Evolutionary conservation across 1,284 basidiomycete genomes (phyloP).

Genomic region (Tylopilus orsonianus): DNA sequence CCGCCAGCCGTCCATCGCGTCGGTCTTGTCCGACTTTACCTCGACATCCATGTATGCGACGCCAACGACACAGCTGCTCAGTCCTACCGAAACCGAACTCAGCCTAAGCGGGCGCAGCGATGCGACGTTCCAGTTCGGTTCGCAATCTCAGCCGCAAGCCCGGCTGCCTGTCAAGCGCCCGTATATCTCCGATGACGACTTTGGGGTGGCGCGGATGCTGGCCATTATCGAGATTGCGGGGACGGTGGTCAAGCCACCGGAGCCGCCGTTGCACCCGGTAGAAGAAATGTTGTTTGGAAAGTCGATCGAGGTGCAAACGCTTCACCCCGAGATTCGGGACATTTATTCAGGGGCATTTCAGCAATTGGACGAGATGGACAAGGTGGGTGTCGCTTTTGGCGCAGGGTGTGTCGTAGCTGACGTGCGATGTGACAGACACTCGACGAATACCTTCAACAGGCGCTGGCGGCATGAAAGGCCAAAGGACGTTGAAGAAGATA

Average conservation of each 20-base stretch:
- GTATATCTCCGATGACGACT: constrained; percentile 74
- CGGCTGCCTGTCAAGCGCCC: constrained; percentile 36
- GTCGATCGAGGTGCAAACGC: constrained; percentile 53
- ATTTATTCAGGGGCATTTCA: constrained; percentile 71
- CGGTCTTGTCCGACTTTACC: constrained; percentile 58
- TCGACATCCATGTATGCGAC: constrained; percentile 48
- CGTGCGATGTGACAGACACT: constrained; percentile 23
- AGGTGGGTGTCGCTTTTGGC: constrained; percentile 43
- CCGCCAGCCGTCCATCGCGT: constrained; percentile 62
- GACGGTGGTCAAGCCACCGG: constrained; percentile 16
- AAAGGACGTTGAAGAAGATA: too few species aligned
- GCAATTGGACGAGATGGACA: constrained; percentile 78
- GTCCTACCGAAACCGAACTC: constrained; percentile 30
- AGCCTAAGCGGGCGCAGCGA: constrained; percentile 26
- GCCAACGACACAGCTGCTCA: constrained; percentile 38
- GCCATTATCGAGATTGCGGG: constrained; percentile 76
- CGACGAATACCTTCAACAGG: constrained; percentile 37
- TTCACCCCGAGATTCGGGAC: constrained; percentile 73
- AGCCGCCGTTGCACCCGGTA: constrained; percentile 52
- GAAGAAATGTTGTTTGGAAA: constrained; percentile 75
- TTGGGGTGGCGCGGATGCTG: constrained; percentile 81
- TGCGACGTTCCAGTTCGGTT: constrained; percentile 21
- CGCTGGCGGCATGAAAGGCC: constrained; percentile 18
- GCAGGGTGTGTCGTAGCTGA: neutral
- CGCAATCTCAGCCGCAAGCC: neutral